phyloP scores from a whole-genome alignment of 257 asterid species.

The Capsicum rhomboideum region DNA sequence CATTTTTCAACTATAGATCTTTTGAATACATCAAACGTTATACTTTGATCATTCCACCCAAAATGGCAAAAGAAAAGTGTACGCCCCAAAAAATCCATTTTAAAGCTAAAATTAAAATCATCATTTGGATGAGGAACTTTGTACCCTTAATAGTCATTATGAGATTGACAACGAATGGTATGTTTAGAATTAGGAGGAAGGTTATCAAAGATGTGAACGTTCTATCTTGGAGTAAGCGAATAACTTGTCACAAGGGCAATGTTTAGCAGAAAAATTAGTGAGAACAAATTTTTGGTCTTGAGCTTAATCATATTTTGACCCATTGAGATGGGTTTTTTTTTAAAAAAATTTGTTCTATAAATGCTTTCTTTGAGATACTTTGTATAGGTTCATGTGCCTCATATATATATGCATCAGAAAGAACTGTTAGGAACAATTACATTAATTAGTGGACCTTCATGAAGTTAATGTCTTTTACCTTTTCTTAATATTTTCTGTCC shows the following conservation, averaged over 20 bases:
- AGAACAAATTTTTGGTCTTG: not conserved
- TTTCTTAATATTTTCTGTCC: not conserved
- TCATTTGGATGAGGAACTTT: not conserved
- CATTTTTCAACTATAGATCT: not conserved
- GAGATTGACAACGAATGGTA: not conserved
- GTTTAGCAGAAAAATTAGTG: not conserved
- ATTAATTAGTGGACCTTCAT: too few relatives aligned
- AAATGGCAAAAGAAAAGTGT: not conserved
- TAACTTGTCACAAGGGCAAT: not conserved
- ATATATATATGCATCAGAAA: not conserved
- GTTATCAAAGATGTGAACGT: not conserved
- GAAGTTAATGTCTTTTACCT: not conserved
- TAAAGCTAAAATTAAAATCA: not conserved
- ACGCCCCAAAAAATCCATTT: not conserved
- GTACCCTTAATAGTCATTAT: not conserved
- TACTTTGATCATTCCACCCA: not conserved
- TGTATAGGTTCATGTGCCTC: not conserved
- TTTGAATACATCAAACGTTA: not conserved
- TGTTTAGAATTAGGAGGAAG: not conserved
- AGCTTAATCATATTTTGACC: not conserved
- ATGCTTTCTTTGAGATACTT: not conserved
- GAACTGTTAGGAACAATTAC: too few relatives aligned
- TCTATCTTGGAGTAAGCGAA: not conserved
- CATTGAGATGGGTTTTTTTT: not conserved
- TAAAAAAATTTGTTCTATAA: not conserved